A percentile compares a stretch with the other conserved stretches of the same genome.
phyloP scores from a whole-genome alignment of 2,329 filamentous ascomycete species.

The Beauveria rudraprayagi region DNA sequence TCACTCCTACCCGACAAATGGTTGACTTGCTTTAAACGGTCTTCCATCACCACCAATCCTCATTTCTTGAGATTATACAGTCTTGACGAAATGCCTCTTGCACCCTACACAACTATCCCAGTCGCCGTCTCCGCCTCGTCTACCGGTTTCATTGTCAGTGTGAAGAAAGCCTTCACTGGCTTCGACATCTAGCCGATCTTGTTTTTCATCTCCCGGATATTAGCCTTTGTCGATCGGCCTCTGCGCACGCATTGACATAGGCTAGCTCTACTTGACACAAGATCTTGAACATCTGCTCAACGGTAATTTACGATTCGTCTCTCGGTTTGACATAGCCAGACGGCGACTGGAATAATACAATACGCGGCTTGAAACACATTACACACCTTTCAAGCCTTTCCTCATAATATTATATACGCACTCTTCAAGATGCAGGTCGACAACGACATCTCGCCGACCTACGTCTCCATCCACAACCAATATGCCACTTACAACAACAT shows the following conservation, averaged over 20 bases:
- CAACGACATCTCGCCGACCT: conserved; percentile 45
- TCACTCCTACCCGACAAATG: conserved; percentile 19
- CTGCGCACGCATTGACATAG: conserved; percentile 31
- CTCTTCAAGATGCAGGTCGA: conserved; percentile 51
- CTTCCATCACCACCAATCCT: conserved; percentile 20
- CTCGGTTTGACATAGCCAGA: conserved; percentile 43
- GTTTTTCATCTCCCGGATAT: conserved; percentile 30
- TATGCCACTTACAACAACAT: conserved; percentile 60
- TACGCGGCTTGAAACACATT: conserved; percentile 22
- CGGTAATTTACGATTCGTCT: conserved; percentile 30
- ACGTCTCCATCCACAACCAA: conserved; percentile 35
- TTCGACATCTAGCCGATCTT: conserved; percentile 33
- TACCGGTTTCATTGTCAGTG: conserved; percentile 50
- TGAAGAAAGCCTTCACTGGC: conserved; percentile 37
- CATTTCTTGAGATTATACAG: conserved; percentile 22
- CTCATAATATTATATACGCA: conserved; percentile 20
- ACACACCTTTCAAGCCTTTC: conserved; percentile 19
- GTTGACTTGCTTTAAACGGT: conserved; percentile 23
- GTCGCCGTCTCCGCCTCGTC: conserved; percentile 56
- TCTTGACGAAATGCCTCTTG: conserved; percentile 50
- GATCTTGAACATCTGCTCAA: conserved; percentile 24
- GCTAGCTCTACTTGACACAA: conserved; percentile 28
- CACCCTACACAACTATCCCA: conserved; percentile 42
- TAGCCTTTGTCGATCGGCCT: conserved; percentile 29
- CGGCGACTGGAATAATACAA: conserved; percentile 46